Evolutionary conservation across 495 filamentous ascomycete species (phyloP), one percentile per base, ranked within the genome.

Genomic region (Penicillium tannophilum): DNA sequence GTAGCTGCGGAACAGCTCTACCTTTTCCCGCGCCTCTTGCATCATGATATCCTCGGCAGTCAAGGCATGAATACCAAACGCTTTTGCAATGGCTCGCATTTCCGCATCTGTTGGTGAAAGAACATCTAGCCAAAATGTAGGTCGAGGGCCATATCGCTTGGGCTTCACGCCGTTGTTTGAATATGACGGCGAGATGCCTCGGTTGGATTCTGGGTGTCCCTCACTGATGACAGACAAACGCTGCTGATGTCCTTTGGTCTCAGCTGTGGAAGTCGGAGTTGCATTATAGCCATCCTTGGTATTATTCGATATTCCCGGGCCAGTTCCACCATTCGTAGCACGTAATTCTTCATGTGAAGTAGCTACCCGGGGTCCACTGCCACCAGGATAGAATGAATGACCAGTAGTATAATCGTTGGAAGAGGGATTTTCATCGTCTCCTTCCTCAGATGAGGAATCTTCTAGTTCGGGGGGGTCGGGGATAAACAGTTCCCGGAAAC

Each of bases 21-120:
- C 95, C 75, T 98, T 98, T 31, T 56, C 94, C 10, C 94, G 91
- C 46, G 90, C 88, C 76, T 98, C 94, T 70, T 98, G 90, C 77
- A 96, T 87, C 84, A 97, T 87, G 72, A 98, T 98, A 72, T 98
- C 94, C 69, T 98, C 94, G 20, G 90, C 87, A 0, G 94, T 98
- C 49, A 98, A 76, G 3, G 93, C 92, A 72, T 98, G 94, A 50
- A 98, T 96, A 8, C 90, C 88, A 69, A 98, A 98, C 0, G 93
- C 85, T 68, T 96, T 96, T 39, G 92, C 86, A 20, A 98, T 79
- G 31, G 94, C 86, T 57, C 88, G 88, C 90, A 98, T 96, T 74
- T 98, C 94, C 11, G 86, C 83, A 52, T 96, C 91, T 6, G 93
- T 97, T 4, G 94, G 94, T 23, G 86, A 90, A 9, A 94, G 79